Base-by-base conservation (phyloP, 129 eudicot species). In the Cynara cardunculus region DNA sequence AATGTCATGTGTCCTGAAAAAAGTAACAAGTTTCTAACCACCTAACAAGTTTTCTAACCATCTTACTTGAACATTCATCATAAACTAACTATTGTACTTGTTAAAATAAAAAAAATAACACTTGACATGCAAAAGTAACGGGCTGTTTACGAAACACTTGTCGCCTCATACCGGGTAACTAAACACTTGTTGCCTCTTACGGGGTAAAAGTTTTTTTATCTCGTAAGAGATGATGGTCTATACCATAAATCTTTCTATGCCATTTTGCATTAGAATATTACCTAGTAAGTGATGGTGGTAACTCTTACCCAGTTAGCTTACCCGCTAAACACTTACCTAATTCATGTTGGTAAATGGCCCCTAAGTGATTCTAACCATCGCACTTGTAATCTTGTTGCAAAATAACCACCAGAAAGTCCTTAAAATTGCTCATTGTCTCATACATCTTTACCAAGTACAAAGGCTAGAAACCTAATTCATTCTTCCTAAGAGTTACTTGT, bases 1-100 rank as follows among this genome's bases (percentile, higher is more conserved):
- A 10, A 76, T 34, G 49, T 59, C 39, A 25, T 30, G 83, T 83
- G 8, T 83, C 71, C 71, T 87, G 2, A 28, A 56, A 56, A 12
- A 49, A 56, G 11, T 24, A 22, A 53, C 28, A 44, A 34, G 25
- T 74, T 76, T 61, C 19, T 24, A 21, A 49, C 3, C 27, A 44
- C 44, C 9, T 69, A 75, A 59, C 32, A 49, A 25, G 27, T 53
- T 75, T 77, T 76, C 34, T 25, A 39, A 28, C 6, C 21, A 27
- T 74, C 6, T 71, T 32, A 34, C 27, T 26, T 27, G 68, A 18
- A 74, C 68, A 27, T 46, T 26, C 1, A 6, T 49, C 28, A 35
- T 2, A 46, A 13, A 0, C 61, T 46, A 46, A 13, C 19, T 14
- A 46, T 19, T 21, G 3, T 59, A 59, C 67, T 21, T 59, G 35